phyloP scores from a whole-genome alignment of 108 stramenopile genomes.

The Poteriospumella lacustris region DNA sequence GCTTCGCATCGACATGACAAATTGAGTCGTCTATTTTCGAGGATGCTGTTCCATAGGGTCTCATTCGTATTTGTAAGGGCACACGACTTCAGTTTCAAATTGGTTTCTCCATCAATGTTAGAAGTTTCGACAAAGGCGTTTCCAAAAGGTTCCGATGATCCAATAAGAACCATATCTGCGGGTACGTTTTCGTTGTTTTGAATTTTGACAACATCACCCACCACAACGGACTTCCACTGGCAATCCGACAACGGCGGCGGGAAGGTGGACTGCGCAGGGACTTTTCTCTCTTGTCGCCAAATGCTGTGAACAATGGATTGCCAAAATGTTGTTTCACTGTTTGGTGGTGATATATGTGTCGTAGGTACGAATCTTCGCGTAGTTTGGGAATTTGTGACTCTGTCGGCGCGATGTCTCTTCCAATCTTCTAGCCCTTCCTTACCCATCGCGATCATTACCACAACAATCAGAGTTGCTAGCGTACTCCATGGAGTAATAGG shows the following conservation, averaged over 20 bases:
- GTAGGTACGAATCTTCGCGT: not conserved
- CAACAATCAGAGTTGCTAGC: constrained; percentile 75
- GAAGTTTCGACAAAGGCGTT: constrained; percentile 85
- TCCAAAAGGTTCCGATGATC: constrained; percentile 68
- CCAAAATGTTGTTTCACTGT: constrained; percentile 59
- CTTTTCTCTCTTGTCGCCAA: constrained; percentile 4
- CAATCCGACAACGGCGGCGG: constrained; percentile 62
- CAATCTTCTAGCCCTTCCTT: constrained; percentile 82
- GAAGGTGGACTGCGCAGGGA: constrained; percentile 20
- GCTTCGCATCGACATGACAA: no score
- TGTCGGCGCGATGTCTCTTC: constrained; percentile 73
- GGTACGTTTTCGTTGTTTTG: constrained; percentile 83
- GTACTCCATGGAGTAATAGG: constrained; percentile 83
- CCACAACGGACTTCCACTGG: constrained; percentile 59
- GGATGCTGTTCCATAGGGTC: no score
- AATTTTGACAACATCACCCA: constrained; percentile 82
- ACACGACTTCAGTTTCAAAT: no score
- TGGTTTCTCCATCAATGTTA: constrained; percentile 95
- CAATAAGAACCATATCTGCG: constrained; percentile 83
- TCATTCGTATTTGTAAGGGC: no score
- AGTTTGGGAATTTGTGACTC: constrained; percentile 32
- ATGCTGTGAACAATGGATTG: constrained; percentile 49
- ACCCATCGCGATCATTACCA: constrained; percentile 71
- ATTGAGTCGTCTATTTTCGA: not conserved
- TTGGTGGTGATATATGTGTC: constrained; percentile 61